A percentile compares a stretch with the other conserved stretches of the same genome.
phyloP scores from a whole-genome alignment of 2,329 filamentous ascomycete species.

The Fusarium nodosum region DNA sequence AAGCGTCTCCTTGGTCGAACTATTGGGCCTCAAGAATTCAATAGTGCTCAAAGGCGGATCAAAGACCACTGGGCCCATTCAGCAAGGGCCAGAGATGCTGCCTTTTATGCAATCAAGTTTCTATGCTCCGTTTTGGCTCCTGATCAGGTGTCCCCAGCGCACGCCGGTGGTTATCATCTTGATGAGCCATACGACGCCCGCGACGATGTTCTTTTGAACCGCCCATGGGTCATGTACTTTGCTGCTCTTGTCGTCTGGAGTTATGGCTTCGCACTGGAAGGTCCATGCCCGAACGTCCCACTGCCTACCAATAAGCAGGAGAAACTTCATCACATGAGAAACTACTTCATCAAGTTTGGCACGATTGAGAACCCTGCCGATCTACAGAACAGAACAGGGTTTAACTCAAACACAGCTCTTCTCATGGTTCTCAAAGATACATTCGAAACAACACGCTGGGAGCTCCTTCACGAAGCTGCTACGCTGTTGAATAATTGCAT shows the following conservation, averaged over 20 bases:
- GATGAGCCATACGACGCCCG: slow-evolving; percentile 79
- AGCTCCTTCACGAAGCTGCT: slow-evolving; percentile 89
- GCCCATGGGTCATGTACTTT: slow-evolving; percentile 96
- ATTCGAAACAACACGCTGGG: slow-evolving; percentile 87
- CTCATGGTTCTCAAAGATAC: slow-evolving; percentile 85
- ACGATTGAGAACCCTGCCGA: slow-evolving; percentile 81
- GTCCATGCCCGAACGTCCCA: slow-evolving; percentile 70
- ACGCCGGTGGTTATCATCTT: slow-evolving; percentile 57
- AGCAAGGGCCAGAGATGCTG: slow-evolving; percentile 88
- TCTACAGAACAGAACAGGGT: slow-evolving; percentile 77
- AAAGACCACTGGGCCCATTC: slow-evolving; percentile 90
- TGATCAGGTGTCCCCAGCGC: slow-evolving; percentile 54
- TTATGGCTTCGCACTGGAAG: slow-evolving; percentile 92
- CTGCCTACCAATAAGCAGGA: slow-evolving; percentile 72
- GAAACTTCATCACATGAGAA: slow-evolving; percentile 81
- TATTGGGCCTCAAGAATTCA: slow-evolving; percentile 86
- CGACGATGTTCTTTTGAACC: slow-evolving; percentile 89
- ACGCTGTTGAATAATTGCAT: slow-evolving; percentile 86
- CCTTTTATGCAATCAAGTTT: slow-evolving; percentile 92
- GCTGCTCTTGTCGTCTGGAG: slow-evolving; percentile 93
- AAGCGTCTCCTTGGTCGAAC: slow-evolving; percentile 86
- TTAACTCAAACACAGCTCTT: slow-evolving; percentile 86
- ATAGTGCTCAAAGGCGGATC: slow-evolving; percentile 84
- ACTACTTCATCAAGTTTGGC: slow-evolving; percentile 80
- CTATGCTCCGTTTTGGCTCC: slow-evolving; percentile 85